These are phyloP conservation scores for Pseudomonodictys pantanalensis DNA, from an alignment of 495 filamentous ascomycete species.

Conservation along the genomic window DNA sequence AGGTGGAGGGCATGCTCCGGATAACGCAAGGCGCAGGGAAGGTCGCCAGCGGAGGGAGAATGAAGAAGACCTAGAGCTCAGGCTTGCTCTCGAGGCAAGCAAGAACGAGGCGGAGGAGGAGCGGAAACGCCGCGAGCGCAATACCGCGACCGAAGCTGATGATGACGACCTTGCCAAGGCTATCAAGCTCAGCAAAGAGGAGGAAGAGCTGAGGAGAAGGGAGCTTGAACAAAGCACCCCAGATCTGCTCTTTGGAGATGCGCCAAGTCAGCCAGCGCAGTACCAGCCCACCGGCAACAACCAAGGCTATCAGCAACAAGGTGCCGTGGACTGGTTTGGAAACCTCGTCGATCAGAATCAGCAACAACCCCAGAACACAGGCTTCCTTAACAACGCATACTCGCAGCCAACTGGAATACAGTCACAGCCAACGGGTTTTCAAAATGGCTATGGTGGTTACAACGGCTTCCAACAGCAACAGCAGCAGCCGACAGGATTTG, in stretches of 20 bases:
- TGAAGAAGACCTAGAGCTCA: conserved; percentile 91
- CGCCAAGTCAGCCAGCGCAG: conserved; percentile 53
- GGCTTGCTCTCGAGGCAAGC: conserved; percentile 90
- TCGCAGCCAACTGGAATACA: conserved; percentile 55
- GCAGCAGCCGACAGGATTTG: conserved; percentile 57
- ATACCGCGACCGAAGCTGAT: conserved; percentile 50
- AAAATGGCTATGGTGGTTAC: conserved; percentile 50
- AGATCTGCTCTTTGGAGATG: conserved; percentile 81
- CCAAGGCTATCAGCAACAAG: conserved; percentile 94
- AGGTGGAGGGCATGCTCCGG: conserved; percentile 40
- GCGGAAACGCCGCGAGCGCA: conserved; percentile 63
- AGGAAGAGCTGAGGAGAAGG: conserved; percentile 81
- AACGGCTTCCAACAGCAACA: conserved; percentile 55
- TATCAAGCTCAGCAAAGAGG: conserved; percentile 92
- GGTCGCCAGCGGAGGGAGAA: conserved; percentile 28
- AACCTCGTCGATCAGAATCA: conserved; percentile 76
- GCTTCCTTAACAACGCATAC: conserved; percentile 82
- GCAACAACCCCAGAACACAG: conserved; percentile 73
- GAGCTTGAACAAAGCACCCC: conserved; percentile 91
- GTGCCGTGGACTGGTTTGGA: conserved; percentile 92
- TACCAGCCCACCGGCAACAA: conserved; percentile 86
- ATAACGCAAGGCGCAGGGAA: conserved; percentile 22
- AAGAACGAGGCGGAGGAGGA: conserved; percentile 96
- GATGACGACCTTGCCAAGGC: conserved; percentile 92
- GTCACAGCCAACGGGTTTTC: conserved; percentile 53